These are phyloP conservation scores for Diaporthe citriasiana DNA, from an alignment of 2,329 filamentous ascomycete genomes.

Conservation along the genomic window DNA sequence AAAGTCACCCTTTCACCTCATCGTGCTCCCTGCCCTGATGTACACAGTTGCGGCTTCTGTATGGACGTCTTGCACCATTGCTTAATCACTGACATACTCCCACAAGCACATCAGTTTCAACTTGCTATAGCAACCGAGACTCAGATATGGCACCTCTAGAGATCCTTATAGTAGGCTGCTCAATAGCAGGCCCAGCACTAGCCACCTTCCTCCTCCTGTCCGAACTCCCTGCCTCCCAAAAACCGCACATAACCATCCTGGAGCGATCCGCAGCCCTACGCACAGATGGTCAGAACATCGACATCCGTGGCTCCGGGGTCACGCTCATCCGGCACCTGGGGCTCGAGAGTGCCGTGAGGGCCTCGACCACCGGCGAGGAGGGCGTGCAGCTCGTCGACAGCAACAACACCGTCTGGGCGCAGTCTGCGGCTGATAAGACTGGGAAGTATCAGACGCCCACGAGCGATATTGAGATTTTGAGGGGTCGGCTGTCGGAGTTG, in stretches of 20 bases:
- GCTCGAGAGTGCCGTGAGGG: constrained; percentile 53
- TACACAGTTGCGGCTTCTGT: not conserved
- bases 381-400: constrained; percentile 56
- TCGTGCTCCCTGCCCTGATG: not conserved
- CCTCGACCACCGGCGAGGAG: constrained; percentile 54
- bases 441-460: constrained; percentile 52
- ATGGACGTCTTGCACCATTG: not conserved
- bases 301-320: constrained; percentile 58
- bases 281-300: constrained; percentile 59
- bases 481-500: constrained; percentile 53
- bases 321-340: constrained; percentile 57
- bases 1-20: not conserved
- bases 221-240: constrained; percentile 44
- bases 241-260: constrained; percentile 56
- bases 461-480: constrained; percentile 54
- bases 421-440: constrained; percentile 48
- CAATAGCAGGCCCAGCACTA: constrained; percentile 57
- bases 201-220: constrained; percentile 58
- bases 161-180: constrained; percentile 56
- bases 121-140: fast-evolving
- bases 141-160: constrained; percentile 48
- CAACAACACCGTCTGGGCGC: constrained; percentile 46
- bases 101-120: not conserved
- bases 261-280: constrained; percentile 57
- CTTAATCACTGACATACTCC: too few relatives aligned